phyloP scores from a whole-genome alignment of 2,329 filamentous ascomycete genomes.

The Thermoascus crustaceus region DNA sequence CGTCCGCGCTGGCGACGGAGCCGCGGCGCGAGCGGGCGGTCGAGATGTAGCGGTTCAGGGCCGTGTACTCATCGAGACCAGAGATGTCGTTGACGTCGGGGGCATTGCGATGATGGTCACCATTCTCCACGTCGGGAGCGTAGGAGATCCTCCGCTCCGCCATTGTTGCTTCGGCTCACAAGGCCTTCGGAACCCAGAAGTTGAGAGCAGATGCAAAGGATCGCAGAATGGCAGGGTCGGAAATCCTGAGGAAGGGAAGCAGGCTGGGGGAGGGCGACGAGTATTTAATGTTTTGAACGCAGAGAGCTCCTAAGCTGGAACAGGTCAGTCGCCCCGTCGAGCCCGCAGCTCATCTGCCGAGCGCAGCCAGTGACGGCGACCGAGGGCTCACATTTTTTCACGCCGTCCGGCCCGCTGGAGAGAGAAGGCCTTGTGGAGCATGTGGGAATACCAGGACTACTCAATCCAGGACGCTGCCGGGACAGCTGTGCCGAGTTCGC shows the following conservation, averaged over 20 bases:
- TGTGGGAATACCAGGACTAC: not conserved
- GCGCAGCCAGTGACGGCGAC: not conserved
- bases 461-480: not conserved
- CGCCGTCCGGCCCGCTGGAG: not conserved
- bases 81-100: conserved; percentile 21
- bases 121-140: conserved; percentile 36
- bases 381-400: not conserved
- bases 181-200: conserved; percentile 1
- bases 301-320: not conserved
- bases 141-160: conserved; percentile 39
- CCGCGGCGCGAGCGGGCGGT: conserved; percentile 53
- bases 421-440: not conserved
- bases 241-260: conserved; percentile 1
- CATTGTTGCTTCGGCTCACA: conserved; percentile 26
- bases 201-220: conserved; percentile 1
- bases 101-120: conserved; percentile 26
- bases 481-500: conserved; percentile 1
- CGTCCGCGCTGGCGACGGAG: conserved; percentile 35
- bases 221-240: conserved; percentile 1
- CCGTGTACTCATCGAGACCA: conserved; percentile 53
- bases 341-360: not conserved
- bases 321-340: conserved; percentile 1
- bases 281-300: not conserved
- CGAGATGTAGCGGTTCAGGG: conserved; percentile 59
- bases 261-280: not conserved